These are phyloP conservation scores for Trichoderma sp. DNA, from an alignment of 2,329 filamentous ascomycete species.

Conservation along the genomic window DNA sequence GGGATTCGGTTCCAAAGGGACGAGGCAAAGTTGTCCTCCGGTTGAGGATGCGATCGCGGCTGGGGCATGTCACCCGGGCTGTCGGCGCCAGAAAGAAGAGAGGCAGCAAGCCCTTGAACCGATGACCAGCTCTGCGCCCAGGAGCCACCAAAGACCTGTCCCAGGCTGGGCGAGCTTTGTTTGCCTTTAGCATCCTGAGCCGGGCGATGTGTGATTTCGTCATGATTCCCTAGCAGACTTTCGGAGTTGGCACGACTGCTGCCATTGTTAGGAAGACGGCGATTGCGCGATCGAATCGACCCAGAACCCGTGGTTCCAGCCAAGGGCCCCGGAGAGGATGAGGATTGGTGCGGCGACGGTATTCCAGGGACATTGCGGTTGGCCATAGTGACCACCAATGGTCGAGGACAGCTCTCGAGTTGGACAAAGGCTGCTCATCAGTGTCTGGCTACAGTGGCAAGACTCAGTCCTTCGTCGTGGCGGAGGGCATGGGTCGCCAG, in stretches of 20 bases:
- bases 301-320: conserved; percentile 47
- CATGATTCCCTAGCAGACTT: background rate
- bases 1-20: conserved; percentile 32
- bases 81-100: conserved; percentile 42
- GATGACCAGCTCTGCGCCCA: conserved; percentile 60
- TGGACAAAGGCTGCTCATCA: conserved; percentile 41
- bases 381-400: conserved; percentile 45
- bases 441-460: conserved; percentile 30
- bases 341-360: conserved; percentile 47
- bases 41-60: conserved; percentile 33
- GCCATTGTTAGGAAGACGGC: conserved; percentile 47
- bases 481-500: conserved; percentile 8
- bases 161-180: conserved; percentile 32
- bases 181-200: conserved; percentile 2
- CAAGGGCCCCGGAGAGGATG: conserved; percentile 51
- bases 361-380: conserved; percentile 39
- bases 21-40: conserved; percentile 1
- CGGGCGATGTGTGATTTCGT: background rate
- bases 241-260: conserved; percentile 12
- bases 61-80: conserved; percentile 30
- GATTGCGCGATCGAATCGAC: conserved; percentile 55
- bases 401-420: conserved; percentile 40
- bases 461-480: conserved; percentile 12
- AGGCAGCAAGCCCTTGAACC: conserved; percentile 58
- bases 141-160: conserved; percentile 53